Conservation (phyloP, 768 basidiomycete genomes). For the Guyanaporus albipodus region DNA sequence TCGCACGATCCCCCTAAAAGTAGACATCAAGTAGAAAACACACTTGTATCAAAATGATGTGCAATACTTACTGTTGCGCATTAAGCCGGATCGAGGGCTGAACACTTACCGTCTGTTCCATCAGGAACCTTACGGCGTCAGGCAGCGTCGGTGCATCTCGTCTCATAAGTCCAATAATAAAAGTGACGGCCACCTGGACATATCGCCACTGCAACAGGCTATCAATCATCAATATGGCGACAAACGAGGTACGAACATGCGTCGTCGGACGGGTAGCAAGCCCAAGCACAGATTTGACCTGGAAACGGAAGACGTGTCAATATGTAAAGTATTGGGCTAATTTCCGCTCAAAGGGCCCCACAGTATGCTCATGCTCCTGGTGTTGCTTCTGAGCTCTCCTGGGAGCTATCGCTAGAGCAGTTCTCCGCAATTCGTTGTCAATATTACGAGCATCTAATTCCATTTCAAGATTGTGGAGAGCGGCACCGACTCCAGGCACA, state of each 20-base stretch:
- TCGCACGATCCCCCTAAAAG: constrained; percentile 58
- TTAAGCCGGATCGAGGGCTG: constrained; percentile 64
- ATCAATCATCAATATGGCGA: constrained; percentile 5
- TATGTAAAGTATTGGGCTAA: background rate
- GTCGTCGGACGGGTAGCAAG: constrained; percentile 59
- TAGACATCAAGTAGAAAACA: background rate
- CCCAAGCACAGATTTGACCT: constrained; percentile 61
- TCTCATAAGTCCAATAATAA: constrained; percentile 58
- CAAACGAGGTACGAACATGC: constrained; percentile 50
- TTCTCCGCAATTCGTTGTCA: constrained; percentile 40
- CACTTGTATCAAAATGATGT: background rate
- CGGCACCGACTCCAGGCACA: constrained; percentile 43
- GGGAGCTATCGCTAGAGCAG: constrained; percentile 40
- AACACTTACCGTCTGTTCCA: constrained; percentile 62
- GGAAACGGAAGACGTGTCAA: constrained; percentile 3
- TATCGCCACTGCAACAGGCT: constrained; percentile 68
- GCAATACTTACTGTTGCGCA: constrained; percentile 52
- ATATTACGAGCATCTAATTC: constrained; percentile 48
- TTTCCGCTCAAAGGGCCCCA: constrained; percentile 28
- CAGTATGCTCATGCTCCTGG: constrained; percentile 46
- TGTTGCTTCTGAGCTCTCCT: constrained; percentile 44
- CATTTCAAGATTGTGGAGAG: constrained; percentile 43
- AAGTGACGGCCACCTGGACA: constrained; percentile 63
- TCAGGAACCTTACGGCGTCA: constrained; percentile 57
- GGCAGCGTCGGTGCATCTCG: constrained; percentile 55